Conservation (phyloP, 805 yeast genomes). For the Kluyveromyces lactis region DNA sequence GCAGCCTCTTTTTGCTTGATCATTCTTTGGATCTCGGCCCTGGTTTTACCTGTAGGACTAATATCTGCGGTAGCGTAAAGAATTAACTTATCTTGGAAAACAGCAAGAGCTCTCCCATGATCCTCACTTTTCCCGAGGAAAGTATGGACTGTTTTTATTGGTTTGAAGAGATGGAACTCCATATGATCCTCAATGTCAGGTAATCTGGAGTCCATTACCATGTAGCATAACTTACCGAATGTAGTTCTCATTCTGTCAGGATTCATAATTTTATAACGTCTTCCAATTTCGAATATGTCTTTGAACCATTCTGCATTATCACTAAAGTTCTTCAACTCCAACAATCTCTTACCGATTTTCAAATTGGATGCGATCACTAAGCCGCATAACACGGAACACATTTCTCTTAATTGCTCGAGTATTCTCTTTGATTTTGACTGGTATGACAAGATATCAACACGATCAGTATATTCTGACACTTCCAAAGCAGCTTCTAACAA, state of each 20-base stretch:
- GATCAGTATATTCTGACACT: slow-evolving; percentile 74
- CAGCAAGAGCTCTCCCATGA: slow-evolving; percentile 28
- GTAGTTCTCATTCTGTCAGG: slow-evolving; percentile 75
- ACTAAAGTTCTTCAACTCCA: slow-evolving; percentile 57
- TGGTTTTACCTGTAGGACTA: slow-evolving; percentile 46
- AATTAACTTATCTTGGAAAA: slow-evolving; percentile 52
- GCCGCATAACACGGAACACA: slow-evolving; percentile 74
- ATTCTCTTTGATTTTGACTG: slow-evolving; percentile 64
- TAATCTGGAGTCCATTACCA: slow-evolving; percentile 76
- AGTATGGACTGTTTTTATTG: slow-evolving; percentile 53
- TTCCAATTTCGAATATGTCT: slow-evolving; percentile 63
- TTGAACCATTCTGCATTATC: slow-evolving; percentile 71
- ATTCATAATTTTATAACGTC: slow-evolving; percentile 76
- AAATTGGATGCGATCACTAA: slow-evolving; percentile 69
- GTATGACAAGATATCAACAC: slow-evolving; percentile 62
- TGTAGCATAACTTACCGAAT: slow-evolving; percentile 72
- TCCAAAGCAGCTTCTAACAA: slow-evolving; percentile 67
- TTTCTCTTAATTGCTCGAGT: slow-evolving; percentile 61
- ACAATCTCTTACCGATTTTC: slow-evolving; percentile 56
- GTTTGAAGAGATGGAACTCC: slow-evolving; percentile 71
- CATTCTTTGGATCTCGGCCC: slow-evolving; percentile 46
- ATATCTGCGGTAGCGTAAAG: slow-evolving; percentile 63
- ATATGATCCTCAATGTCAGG: slow-evolving; percentile 62
- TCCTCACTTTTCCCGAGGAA: slow-evolving; percentile 37
- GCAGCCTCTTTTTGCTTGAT: slow-evolving; percentile 63